Evolutionary conservation across 2,329 filamentous ascomycete species (phyloP).

Genomic region (Verticillium klebahnii): DNA sequence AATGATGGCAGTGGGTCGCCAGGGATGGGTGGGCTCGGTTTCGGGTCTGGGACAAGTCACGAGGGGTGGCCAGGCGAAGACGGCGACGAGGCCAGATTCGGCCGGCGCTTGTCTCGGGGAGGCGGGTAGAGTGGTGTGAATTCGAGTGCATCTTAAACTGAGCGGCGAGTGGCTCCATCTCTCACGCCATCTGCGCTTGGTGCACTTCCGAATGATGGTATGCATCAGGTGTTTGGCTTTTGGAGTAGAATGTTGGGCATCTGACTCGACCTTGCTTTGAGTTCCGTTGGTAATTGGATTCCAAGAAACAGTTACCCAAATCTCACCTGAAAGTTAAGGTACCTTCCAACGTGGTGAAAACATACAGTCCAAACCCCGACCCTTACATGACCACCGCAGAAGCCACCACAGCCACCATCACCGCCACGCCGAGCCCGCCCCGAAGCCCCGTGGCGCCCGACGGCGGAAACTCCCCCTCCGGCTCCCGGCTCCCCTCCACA

Average conservation of each 20-base stretch:
- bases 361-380: no score
- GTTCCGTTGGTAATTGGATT: no score
- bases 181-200: neutral
- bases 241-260: no score
- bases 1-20: conserved; percentile 3
- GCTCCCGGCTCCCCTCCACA: conserved; percentile 3
- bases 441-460: neutral
- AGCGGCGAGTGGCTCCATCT: conserved; percentile 5
- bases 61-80: neutral
- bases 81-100: neutral
- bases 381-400: neutral
- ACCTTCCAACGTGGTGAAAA: no score
- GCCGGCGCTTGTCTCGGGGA: neutral
- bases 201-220: no score
- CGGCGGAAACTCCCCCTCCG: neutral
- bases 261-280: no score
- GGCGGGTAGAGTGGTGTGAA: conserved; percentile 7
- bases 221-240: no score
- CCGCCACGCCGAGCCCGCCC: neutral
- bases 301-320: no score
- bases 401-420: neutral
- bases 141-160: conserved; percentile 6
- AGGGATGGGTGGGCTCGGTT: conserved; percentile 8
- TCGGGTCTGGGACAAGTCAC: neutral
- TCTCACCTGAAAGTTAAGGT: no score